phyloP scores from a whole-genome alignment of 2,329 filamentous ascomycete genomes.

The Fusarium sp. region DNA sequence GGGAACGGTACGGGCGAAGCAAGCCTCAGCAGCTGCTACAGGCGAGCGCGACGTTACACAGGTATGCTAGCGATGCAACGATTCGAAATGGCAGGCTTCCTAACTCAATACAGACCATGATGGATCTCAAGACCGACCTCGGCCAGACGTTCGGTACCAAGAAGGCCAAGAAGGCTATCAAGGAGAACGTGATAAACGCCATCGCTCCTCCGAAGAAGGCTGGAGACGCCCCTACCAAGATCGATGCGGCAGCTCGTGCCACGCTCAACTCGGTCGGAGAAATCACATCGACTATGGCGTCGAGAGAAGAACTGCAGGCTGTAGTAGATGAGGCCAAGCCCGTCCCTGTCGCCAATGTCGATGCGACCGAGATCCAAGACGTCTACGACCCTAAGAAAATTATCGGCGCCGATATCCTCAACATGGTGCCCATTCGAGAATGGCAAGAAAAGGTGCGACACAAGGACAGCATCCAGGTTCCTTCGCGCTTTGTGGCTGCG shows the following conservation, averaged over 20 bases:
- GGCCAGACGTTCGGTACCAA: conserved; percentile 88
- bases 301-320: conserved; percentile 75
- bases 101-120: conserved; percentile 64
- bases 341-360: conserved; percentile 78
- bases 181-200: conserved; percentile 78
- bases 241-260: conserved; percentile 70
- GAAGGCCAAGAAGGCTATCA: conserved; percentile 86
- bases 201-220: conserved; percentile 65
- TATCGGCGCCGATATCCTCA: conserved; percentile 78
- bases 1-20: conserved; percentile 70
- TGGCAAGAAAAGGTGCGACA: conserved; percentile 80
- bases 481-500: conserved; percentile 76
- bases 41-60: conserved; percentile 50
- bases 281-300: conserved; percentile 76
- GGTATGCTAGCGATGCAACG: conserved; percentile 36
- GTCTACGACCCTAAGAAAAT: conserved; percentile 80
- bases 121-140: conserved; percentile 77
- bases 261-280: conserved; percentile 76
- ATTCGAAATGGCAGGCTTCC: conserved; percentile 7
- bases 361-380: conserved; percentile 77
- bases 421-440: conserved; percentile 78
- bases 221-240: conserved; percentile 60
- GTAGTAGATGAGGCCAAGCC: conserved; percentile 79
- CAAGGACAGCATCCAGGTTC: conserved; percentile 69
- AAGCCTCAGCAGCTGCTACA: conserved; percentile 65